Evolutionary conservation across 495 filamentous ascomycete genomes (phyloP).

Genomic region (Neurospora discreta): DNA sequence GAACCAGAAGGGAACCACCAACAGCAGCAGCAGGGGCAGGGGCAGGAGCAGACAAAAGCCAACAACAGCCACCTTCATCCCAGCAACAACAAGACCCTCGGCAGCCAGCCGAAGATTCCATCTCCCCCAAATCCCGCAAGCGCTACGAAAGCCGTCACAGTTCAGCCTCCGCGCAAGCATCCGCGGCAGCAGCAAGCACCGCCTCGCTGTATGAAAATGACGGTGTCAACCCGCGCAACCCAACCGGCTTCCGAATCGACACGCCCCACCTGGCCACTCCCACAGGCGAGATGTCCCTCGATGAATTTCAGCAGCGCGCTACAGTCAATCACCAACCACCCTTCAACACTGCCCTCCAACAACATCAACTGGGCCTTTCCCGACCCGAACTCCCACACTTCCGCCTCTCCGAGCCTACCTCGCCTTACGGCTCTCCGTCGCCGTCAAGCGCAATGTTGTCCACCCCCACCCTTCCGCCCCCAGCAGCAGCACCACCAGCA

Average conservation of each 20-base stretch:
- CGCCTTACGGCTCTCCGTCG: background rate
- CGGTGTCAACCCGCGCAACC: background rate
- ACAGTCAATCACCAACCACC: background rate
- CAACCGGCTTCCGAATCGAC: constrained; percentile 1
- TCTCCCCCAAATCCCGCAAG: constrained; percentile 23
- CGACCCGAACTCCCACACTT: background rate
- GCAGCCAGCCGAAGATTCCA: constrained; percentile 12
- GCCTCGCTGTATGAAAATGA: background rate
- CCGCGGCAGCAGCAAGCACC: background rate
- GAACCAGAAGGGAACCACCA: constrained; percentile 1
- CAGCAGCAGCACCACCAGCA: background rate
- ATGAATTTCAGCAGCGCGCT: constrained; percentile 17
- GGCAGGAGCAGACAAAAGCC: background rate
- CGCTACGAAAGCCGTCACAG: background rate
- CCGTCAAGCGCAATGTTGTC: background rate
- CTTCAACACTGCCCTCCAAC: background rate
- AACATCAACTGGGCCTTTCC: background rate
- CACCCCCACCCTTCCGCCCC: background rate
- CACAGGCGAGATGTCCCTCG: constrained; percentile 25
- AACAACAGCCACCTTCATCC: background rate
- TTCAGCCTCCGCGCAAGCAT: background rate
- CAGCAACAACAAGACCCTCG: background rate
- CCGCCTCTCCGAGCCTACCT: background rate
- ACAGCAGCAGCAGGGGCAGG: background rate
- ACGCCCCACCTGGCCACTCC: constrained; percentile 26